Evolutionary conservation across 306 rosid species (phyloP), one percentile per base, ranked within the genome.

Genomic region (Pterocarpus macrocarpus): DNA sequence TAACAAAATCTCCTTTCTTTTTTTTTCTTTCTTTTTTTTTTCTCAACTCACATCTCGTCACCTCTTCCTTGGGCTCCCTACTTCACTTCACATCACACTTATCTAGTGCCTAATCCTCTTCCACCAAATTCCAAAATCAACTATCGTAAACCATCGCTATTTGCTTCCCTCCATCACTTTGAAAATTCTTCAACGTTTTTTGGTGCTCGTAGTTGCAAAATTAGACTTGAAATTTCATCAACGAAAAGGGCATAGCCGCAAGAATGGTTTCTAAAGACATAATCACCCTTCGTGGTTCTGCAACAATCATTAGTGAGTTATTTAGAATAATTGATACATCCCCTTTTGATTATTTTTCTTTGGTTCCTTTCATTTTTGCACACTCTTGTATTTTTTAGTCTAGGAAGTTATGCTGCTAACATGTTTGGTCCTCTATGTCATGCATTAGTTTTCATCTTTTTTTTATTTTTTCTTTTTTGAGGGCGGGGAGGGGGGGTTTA

Each of bases 291-390:
- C 97, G 97, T 3, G 99, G 99, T 69, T 95, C 97, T 15, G 94
- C 99, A 5, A 94, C 99, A 36, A 95, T 95, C 14, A 97, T 89
- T 81, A 93, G 99, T 94, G 99, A 95, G 89, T 95, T 93, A 87
- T 95, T 95, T 52, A 97, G 99, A 93, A 84, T 22, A 22, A 22
- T 64, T 71, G 11, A 39, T n/a, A 14, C 2, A 5, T 34, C 22
- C 11, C 62, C 41, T 12, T 69, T 45, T 4, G 30, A 1, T 56
- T 52, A 22, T 30, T 63, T 49, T 9, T 30, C 67, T 39, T 5
- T 52, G 5, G 17, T 50, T 67, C 16, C 33, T 78, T 62, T 43
- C 47, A 38, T 49, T 57, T 34, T 13, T 17, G 28, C 47, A 61
- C 39, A 16, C 5, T 61, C 75, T 34, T 16, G 77, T 69, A 12